Evolutionary conservation across 2,329 filamentous ascomycete genomes (phyloP).

Genomic region (Penicillium sp.): DNA sequence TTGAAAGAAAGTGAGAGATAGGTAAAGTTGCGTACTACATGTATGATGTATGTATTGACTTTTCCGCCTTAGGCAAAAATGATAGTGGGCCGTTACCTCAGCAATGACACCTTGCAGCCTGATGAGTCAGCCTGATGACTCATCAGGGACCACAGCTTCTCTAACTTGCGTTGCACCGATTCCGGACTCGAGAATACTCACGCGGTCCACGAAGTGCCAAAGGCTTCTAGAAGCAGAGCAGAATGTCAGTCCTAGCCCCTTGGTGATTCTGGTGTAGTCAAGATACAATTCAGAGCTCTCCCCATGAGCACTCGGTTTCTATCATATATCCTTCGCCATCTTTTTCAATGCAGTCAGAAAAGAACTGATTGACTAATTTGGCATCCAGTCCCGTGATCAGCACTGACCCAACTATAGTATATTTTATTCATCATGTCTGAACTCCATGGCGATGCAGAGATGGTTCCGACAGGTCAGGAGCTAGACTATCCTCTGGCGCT

Average conservation of each 20-base stretch:
- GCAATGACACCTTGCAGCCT: neutral
- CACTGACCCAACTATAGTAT: conserved; percentile 13
- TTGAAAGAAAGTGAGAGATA: neutral
- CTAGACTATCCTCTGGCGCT: conserved; percentile 66
- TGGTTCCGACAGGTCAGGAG: conserved; percentile 32
- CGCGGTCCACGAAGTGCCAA: conserved; percentile 44
- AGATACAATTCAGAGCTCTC: neutral
- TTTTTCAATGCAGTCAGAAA: neutral
- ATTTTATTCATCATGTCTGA: conserved; percentile 35
- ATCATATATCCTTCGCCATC: neutral
- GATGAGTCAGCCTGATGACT: conserved; percentile 14
- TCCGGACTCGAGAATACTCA: conserved; percentile 47
- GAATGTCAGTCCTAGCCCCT: conserved; percentile 26
- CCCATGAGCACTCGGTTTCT: neutral
- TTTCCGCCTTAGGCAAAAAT: neutral
- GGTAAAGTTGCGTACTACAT: no score
- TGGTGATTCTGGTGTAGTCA: neutral
- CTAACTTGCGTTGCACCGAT: conserved; percentile 38
- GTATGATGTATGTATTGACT: neutral
- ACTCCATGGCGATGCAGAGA: conserved; percentile 36
- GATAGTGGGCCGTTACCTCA: neutral
- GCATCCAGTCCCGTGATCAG: conserved; percentile 38
- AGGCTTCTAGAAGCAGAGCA: conserved; percentile 24
- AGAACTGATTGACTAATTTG: conserved; percentile 30
- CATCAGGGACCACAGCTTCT: conserved; percentile 35